Evolutionary conservation across 768 basidiomycete genomes (phyloP), one percentile per base, ranked within the genome.

Genomic region (Phlebiopsis flavidoalba): DNA sequence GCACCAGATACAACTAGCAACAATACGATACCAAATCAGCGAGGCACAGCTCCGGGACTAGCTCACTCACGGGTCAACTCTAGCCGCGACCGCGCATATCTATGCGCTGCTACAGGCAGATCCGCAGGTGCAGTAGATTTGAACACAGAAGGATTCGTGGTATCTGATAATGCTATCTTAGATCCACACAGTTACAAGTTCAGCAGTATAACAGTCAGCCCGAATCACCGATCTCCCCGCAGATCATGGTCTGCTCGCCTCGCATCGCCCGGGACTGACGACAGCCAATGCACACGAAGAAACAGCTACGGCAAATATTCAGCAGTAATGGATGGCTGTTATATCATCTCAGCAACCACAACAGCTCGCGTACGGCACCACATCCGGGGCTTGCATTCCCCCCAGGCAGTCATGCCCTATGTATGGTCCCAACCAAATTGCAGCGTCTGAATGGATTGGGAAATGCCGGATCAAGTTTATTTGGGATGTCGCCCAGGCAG

Each of bases 31-130:
- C 78, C 31, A 78, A 47, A 73, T 91, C 56, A 89, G 88, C 66
- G 90, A 92, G 72, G 86, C 87, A 14, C 86, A 90, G 69, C 78
- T 92, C 63, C 80, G 89, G 61, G 88, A n/a, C n/a, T n/a, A 89
- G 63, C 83, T 92, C n/a, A n/a, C n/a, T n/a, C n/a, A n/a, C n/a
- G n/a, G 59, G 89, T 91, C 58, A 84, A 84, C 68, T 80, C 82
- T 24, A 90, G 86, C 69, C 83, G 85, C 57, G 85, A 87, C 51
- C 81, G 82, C 54, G n/a, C n/a, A n/a, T n/a, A n/a, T 63, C 68
- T 53, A 71, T 71, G 58, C 71, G 70, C 57, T n/a, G n/a, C n/a
- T n/a, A 66, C 65, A 65, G 69, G n/a, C n/a, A n/a, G 65, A 72
- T 66, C 76, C 63, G 69, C 76, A 75, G 82, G 82, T 83, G 81